Evolutionary conservation across 2,329 filamentous ascomycete genomes (phyloP).

Genomic region (Purpureocillium lavendulum): DNA sequence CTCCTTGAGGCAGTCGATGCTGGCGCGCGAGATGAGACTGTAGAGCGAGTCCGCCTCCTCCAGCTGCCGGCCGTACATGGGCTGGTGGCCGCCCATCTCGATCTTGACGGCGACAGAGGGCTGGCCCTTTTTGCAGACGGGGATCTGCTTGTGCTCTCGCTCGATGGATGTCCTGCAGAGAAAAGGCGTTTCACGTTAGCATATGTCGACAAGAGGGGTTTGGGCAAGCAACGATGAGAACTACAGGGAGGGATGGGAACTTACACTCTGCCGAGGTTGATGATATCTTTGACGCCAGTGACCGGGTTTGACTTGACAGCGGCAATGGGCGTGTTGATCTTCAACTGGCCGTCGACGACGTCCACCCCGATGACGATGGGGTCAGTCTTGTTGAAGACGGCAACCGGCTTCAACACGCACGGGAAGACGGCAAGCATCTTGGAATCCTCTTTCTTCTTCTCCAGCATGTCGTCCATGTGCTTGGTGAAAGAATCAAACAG

Average conservation of each 20-base stretch:
- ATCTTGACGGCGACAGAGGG: conserved; percentile 98
- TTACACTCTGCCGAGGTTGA: conserved; percentile 87
- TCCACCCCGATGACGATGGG: conserved; percentile 95
- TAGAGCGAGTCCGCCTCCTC: conserved; percentile 88
- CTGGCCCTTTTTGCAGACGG: conserved; percentile 87
- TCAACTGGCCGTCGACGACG: conserved; percentile 81
- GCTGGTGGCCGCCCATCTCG: conserved; percentile 85
- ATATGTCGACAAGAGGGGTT: conserved; percentile 8
- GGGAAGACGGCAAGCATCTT: conserved; percentile 97
- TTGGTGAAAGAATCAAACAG: conserved; percentile 94
- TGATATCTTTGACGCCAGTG: conserved; percentile 74
- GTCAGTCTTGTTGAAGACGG: conserved; percentile 96
- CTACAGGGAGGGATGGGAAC: conserved; percentile 29
- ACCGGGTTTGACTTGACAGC: conserved; percentile 74
- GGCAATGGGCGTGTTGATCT: conserved; percentile 81
- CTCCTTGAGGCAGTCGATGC: conserved; percentile 93
- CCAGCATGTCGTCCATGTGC: conserved; percentile 80
- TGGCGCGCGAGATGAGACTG: conserved; percentile 75
- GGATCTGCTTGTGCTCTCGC: conserved; percentile 92
- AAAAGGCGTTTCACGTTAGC: no score
- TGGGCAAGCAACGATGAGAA: no score
- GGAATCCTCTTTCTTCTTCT: conserved; percentile 91
- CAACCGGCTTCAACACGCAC: conserved; percentile 80
- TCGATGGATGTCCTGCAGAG: conserved; percentile 77
- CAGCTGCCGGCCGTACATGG: conserved; percentile 86